Base-by-base conservation (phyloP, 2,329 filamentous ascomycete species). In the Raffaelea albimanens region DNA sequence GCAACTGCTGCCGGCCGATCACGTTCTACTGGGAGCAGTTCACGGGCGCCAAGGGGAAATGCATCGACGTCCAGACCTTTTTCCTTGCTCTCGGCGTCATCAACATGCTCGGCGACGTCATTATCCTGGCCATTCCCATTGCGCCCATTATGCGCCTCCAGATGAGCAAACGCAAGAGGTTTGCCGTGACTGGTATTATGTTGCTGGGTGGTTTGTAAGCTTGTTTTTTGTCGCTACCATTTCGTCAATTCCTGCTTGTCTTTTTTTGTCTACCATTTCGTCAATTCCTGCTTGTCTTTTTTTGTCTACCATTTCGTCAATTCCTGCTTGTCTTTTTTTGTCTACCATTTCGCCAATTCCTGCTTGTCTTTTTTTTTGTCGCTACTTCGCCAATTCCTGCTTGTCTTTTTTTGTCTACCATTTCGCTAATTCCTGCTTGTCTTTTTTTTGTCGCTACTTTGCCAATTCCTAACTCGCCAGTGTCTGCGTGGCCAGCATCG, bases 21-120 rank as follows among this genome's bases (percentile, higher is more conserved):
- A 43, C 31, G 29, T 47, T 25, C 21, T 47, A 47, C 33, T 47
- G 40, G 40, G 43, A 25, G 7, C 45, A 43, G 20, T 47, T 38
- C 33, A 13, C 29, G 10, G 45, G 45, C 21, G 40, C 31, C 20
- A 5, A 38, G 14, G 40, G 45, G 11, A 19, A 16, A 4, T 47
- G 45, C 45, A 43, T 47, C 31, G 39, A 47, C 22, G 45, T 47
- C 3, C 40, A 47, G 45, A 20, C 29, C 1, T 47, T 47, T 13
- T 47, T 47, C 19, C 45, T 47, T 9, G 45, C 31, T 9, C 40
- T 47, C 31, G 45, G 45, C 13, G 43, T 47, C n/a, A 40, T 47
- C 21, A 47, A 47, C 40, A 43, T 47, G 45, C 2, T 46, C 45
- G 42, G 42, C 45, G 45, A 46, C 40, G 33, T 46, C 33, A 36